phyloP scores from a whole-genome alignment of 352 stramenopile species.

The Phytophthora nicotianae region DNA sequence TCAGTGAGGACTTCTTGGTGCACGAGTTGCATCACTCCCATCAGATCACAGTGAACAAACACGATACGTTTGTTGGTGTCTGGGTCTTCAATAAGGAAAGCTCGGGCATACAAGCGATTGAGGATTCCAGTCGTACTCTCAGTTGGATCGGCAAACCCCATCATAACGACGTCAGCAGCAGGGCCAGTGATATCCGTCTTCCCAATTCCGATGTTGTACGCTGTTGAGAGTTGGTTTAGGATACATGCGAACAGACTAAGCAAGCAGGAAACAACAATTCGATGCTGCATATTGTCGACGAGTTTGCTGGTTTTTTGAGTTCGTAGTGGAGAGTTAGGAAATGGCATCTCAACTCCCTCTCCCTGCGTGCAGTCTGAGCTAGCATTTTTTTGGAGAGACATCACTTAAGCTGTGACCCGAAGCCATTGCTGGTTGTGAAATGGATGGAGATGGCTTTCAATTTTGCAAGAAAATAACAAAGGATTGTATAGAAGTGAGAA shows the following conservation, averaged over 20 bases:
- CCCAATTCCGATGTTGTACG: constrained; percentile 58
- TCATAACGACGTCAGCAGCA: constrained; percentile 62
- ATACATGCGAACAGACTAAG: neutral
- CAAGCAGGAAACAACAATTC: neutral
- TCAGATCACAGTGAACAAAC: constrained; percentile 57
- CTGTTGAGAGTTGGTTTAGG: neutral
- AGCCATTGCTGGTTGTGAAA: neutral
- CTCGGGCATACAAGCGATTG: constrained; percentile 64
- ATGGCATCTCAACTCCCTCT: neutral
- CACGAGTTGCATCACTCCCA: constrained; percentile 55
- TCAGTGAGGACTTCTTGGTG: constrained; percentile 57
- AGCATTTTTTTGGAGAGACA: neutral
- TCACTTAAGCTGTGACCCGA: neutral
- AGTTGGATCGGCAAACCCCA: constrained; percentile 58
- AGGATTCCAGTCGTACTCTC: constrained; percentile 62
- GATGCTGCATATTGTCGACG: neutral
- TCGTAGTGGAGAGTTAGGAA: neutral
- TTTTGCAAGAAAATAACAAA: neutral
- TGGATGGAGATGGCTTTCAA: neutral
- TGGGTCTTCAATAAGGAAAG: constrained; percentile 63
- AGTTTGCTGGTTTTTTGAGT: neutral
- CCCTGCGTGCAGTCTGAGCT: neutral
- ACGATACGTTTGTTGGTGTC: constrained; percentile 41
- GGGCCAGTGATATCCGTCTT: constrained; percentile 71
- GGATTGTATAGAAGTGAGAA: no score